phyloP scores from a whole-genome alignment of 345 rosid species.

The Aegle marmelos region DNA sequence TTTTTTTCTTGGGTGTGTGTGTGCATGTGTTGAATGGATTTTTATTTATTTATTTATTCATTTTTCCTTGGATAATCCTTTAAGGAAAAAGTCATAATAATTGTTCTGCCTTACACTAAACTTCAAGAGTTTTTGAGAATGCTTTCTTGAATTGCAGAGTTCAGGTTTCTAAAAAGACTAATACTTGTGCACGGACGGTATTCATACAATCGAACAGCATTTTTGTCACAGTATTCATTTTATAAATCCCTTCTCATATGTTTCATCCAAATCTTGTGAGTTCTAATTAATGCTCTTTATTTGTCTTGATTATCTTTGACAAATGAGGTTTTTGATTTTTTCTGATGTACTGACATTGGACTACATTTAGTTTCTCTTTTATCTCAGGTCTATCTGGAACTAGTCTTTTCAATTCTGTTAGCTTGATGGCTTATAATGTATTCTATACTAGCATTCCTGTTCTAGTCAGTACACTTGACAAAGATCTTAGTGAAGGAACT shows the following conservation, averaged over 20 bases:
- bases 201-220: conserved; percentile 96
- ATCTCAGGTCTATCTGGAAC: conserved; percentile 99
- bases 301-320: not conserved
- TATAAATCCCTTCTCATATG: conserved; percentile 88
- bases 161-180: conserved; percentile 85
- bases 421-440: conserved; percentile 98
- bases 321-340: conserved; percentile 1
- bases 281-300: conserved; percentile 20
- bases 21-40: not conserved
- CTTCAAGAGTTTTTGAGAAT: not conserved
- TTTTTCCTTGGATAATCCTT: not conserved
- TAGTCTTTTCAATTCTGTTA: conserved; percentile 95
- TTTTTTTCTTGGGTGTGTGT: no score
- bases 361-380: conserved; percentile 78
- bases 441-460: conserved; percentile 97
- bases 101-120: not conserved
- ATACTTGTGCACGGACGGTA: conserved; percentile 95
- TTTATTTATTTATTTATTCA: not conserved
- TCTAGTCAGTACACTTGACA: conserved; percentile 86
- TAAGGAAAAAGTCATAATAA: not conserved
- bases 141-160: conserved; percentile 57
- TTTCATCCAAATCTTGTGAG: conserved; percentile 99
- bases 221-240: conserved; percentile 94
- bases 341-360: conserved; percentile 39
- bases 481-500: conserved; percentile 90